Conservation (phyloP, 2,329 filamentous ascomycete genomes). For the Penicillium sclerotigenum region DNA sequence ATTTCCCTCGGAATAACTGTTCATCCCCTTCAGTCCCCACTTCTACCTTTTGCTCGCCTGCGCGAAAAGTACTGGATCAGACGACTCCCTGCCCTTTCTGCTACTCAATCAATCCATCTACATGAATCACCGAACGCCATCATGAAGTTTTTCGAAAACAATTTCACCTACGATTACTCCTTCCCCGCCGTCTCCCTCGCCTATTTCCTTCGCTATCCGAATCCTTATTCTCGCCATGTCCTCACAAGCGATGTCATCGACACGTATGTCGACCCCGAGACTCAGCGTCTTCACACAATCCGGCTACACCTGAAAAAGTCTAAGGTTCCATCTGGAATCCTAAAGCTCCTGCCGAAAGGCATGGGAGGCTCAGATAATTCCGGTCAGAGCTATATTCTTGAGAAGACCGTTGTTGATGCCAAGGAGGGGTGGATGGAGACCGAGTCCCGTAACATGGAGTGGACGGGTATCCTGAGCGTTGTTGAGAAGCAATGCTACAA, state of each 20-base stretch:
- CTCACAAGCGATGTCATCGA: conserved; percentile 65
- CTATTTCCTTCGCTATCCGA: conserved; percentile 67
- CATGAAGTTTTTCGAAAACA: conserved; percentile 54
- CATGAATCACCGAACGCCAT: conserved; percentile 26
- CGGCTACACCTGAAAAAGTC: conserved; percentile 62
- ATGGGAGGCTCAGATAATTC: conserved; percentile 57
- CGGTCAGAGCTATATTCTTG: conserved; percentile 62
- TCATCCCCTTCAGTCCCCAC: conserved; percentile 7
- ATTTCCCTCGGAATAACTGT: conserved; percentile 3
- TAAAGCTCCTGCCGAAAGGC: conserved; percentile 60
- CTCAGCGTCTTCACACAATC: conserved; percentile 59
- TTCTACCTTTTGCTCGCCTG: conserved; percentile 11
- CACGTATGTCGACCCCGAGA: conserved; percentile 58
- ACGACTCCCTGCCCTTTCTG: conserved; percentile 10
- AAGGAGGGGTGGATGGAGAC: conserved; percentile 65
- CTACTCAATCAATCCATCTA: conserved; percentile 2
- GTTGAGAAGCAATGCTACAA: conserved; percentile 59
- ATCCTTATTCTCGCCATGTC: conserved; percentile 64
- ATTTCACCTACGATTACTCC: conserved; percentile 62
- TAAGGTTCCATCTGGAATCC: conserved; percentile 59
- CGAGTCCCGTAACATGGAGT: conserved; percentile 63
- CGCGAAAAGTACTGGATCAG: conserved; percentile 20
- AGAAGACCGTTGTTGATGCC: conserved; percentile 60
- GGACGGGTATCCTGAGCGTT: conserved; percentile 63
- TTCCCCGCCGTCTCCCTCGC: conserved; percentile 65